Base-by-base conservation (phyloP, 257 asterid genomes). In the Solanum ossicruentum region DNA sequence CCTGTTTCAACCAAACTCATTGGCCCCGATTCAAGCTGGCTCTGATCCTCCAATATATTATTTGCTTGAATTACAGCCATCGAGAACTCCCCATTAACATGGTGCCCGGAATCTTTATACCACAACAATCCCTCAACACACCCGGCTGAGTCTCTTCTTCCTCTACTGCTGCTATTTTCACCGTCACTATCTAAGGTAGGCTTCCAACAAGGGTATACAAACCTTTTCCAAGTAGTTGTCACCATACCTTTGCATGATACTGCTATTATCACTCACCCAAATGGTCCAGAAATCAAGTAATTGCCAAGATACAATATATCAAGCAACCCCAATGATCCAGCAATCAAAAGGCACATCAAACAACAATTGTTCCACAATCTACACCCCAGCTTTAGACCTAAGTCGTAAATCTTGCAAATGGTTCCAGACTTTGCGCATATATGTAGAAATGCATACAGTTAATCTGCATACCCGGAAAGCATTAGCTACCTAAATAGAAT, bases 61-160 rank as follows among this genome's bases (percentile, higher is more conserved):
- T 95, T 95, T 8, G 98, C 98, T 87, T 95, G 99, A 85, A 95
- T 86, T 9, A 94, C 93, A 0, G 99, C 98, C 95, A 95, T 92
- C 1, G 98, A 95, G 88, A 93, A 95, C 78, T 94, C 95, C 49
- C 99, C 99, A 80, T 92, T 69, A 21, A 91, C 89, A 87, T 95
- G 99, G 1, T 82, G 69, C 55, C 97, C 99, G 36, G 86, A 86
- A 88, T 94, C 98, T 81, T 92, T 93, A 78, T 91, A 92, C 99
- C 98, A 95, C 94, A 90, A 91, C 84, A 94, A 85, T 55, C 95
- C 97, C 69, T 95, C 93, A 32, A 86, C 91, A 9, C 89, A 86
- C 39, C 95, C 93, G 36, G 78, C 87, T 17, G 79, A 17, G 51
- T 91, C 94, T 39, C 89, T 90, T 28, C 89, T 90, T 28, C 89